These are phyloP conservation scores for Rosa hybrid DNA, from an alignment of 331 rosid genomes.

Conservation along the genomic window DNA sequence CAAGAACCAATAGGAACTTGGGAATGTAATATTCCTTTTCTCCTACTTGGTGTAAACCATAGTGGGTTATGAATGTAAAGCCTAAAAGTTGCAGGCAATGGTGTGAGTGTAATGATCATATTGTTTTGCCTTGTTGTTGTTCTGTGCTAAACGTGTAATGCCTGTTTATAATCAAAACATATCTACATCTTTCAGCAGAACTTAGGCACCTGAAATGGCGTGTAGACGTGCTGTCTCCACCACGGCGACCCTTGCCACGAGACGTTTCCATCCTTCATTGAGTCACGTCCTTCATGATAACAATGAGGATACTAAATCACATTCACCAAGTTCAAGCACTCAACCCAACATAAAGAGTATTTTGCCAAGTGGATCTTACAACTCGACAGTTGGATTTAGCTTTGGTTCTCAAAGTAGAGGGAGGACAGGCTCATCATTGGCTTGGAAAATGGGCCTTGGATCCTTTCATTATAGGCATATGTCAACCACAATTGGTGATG, in stretches of 20 bases:
- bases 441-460: conserved; percentile 16
- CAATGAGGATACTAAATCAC: conserved; percentile 13
- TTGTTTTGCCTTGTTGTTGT: too few species aligned
- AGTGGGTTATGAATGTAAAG: conserved; percentile 3
- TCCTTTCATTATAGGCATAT: conserved; percentile 22
- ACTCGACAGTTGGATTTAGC: background rate
- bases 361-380: conserved; percentile 15
- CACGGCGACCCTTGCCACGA: background rate
- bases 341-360: conserved; percentile 1
- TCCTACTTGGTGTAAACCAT: background rate
- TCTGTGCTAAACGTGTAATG: background rate
- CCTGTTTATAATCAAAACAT: background rate
- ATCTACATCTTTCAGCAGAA: conserved; percentile 7
- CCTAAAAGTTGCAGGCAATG: conserved; percentile 3
- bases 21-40: background rate
- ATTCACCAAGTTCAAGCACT: conserved; percentile 6
- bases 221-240: conserved; percentile 17
- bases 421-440: conserved; percentile 10
- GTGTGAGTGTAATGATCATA: background rate
- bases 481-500: conserved; percentile 16
- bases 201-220: conserved; percentile 10
- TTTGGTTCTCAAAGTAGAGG: conserved; percentile 11
- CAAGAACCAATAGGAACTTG: background rate
- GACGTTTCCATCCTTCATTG: conserved; percentile 19
- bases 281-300: conserved; percentile 6